Base-by-base conservation (phyloP, 2,329 filamentous ascomycete genomes). In the Trichoderma aggressivum region DNA sequence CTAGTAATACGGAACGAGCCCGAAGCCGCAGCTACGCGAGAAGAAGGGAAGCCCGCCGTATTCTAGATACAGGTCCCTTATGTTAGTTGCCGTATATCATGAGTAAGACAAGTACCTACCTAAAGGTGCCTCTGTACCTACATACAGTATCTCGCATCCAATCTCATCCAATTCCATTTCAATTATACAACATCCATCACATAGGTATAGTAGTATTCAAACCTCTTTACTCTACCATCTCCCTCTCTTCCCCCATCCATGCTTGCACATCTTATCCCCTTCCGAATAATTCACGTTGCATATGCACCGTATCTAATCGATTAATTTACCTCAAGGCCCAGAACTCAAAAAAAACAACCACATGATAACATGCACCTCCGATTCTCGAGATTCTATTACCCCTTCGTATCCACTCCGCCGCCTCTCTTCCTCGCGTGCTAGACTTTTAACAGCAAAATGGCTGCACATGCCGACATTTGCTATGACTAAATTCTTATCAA, bases 391-490 rank as follows among this genome's bases (percentile, higher is more conserved):
- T 72, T 72, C 71, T 53, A 72, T 72, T 72, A 72, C 71, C 71
- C 71, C 67, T 72, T 71, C 69, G 75, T 77, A 76, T 79, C 77
- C 76, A 79, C 77, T 77, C 76, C 74, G 74, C 74, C 72, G 63
- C 73, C 74, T 76, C 72, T 74, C 66, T 72, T 65, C 70, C 74
- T 72, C 71, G 16, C 59, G 36, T 61, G 34, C 50, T 70, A 65
- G 60, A 59, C 60, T 65, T 64, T 69, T 70, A 50, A 34, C 67
- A 56, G 36, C 28, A 58, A 26, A 28, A 60, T 64, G 43, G 58
- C 43, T 70, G 26, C 28, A 14, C 53, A 70, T 59, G 58, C 70
- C 65, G 65, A 39, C 66, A 58, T 34, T 70, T 70, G 16, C 39
- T 47, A 60, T 70, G 59, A 72, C 70, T 64, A 70, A 72, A 70